phyloP scores from a whole-genome alignment of 2,329 filamentous ascomycete genomes.

The Fusarium hainanense region DNA sequence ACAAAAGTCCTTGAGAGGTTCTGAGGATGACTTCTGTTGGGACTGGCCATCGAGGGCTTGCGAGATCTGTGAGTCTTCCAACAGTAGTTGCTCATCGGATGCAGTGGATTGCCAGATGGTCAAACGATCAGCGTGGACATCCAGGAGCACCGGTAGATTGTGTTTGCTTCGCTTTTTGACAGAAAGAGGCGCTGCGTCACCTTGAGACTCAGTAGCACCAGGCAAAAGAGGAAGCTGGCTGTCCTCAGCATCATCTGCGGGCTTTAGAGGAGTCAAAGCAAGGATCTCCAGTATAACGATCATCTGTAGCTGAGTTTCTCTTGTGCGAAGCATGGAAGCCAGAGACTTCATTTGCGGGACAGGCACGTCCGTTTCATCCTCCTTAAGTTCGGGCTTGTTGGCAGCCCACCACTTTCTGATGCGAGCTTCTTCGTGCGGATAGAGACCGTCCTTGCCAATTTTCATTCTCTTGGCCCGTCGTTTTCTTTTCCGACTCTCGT shows the following conservation, averaged over 20 bases:
- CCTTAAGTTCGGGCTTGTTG: constrained; percentile 63
- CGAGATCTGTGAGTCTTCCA: constrained; percentile 60
- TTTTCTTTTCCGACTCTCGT: constrained; percentile 59
- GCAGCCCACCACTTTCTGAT: constrained; percentile 77
- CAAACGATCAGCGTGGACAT: constrained; percentile 79
- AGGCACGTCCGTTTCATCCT: constrained; percentile 60
- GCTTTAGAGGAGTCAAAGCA: constrained; percentile 70
- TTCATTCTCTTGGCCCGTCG: constrained; percentile 72
- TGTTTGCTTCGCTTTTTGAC: constrained; percentile 70
- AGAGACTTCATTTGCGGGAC: constrained; percentile 69
- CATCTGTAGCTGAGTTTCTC: constrained; percentile 84
- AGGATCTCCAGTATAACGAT: constrained; percentile 82
- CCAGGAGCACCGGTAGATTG: constrained; percentile 73
- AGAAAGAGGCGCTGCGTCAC: constrained; percentile 43
- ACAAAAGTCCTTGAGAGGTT: constrained; percentile 80
- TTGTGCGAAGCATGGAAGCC: constrained; percentile 73
- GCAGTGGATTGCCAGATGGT: constrained; percentile 87
- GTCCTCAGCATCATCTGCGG: constrained; percentile 55
- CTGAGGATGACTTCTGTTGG: constrained; percentile 59
- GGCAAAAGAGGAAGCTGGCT: constrained; percentile 60
- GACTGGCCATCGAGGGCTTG: constrained; percentile 51
- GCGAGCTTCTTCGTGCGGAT: constrained; percentile 72
- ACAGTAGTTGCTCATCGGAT: constrained; percentile 64
- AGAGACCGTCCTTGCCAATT: constrained; percentile 75
- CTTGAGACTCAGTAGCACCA: constrained; percentile 50